Evolutionary conservation across 306 rosid species (phyloP).

Genomic region (Calophaca sinica): DNA sequence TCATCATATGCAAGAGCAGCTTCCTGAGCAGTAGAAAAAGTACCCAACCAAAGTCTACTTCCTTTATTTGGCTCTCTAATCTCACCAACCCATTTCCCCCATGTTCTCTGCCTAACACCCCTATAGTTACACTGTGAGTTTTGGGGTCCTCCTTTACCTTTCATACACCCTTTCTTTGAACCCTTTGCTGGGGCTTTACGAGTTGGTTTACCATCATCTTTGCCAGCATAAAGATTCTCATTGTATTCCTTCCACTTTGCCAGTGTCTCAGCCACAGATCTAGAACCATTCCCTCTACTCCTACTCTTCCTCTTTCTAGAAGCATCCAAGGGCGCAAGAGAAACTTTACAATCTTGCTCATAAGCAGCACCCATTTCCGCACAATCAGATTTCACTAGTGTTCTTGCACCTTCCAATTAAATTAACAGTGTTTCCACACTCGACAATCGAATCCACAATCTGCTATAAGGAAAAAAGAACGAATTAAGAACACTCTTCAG

Average conservation of each 20-base stretch:
- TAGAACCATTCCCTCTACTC: slow-evolving; percentile 61
- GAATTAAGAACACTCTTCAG: background rate
- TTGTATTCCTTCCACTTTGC: slow-evolving; percentile 81
- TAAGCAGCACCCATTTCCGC: slow-evolving; percentile 59
- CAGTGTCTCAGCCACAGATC: slow-evolving; percentile 70
- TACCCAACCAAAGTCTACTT: slow-evolving; percentile 84
- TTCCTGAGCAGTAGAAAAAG: slow-evolving; percentile 70
- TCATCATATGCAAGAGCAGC: slow-evolving; percentile 88
- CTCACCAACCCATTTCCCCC: slow-evolving; percentile 99
- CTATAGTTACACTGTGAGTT: slow-evolving; percentile 76
- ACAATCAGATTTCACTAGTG: background rate
- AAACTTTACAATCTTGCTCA: slow-evolving; percentile 47
- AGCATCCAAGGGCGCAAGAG: slow-evolving; percentile 50
- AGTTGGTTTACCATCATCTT: slow-evolving; percentile 43
- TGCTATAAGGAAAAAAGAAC: slow-evolving; percentile 38
- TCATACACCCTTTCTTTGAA: slow-evolving; percentile 99
- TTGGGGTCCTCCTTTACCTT: slow-evolving; percentile 97
- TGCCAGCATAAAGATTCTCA: slow-evolving; percentile 43
- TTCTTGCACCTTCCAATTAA: background rate
- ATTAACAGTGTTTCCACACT: slow-evolving; percentile 19
- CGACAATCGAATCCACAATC: slow-evolving; percentile 42
- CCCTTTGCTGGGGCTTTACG: slow-evolving; percentile 82
- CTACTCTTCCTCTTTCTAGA: slow-evolving; percentile 82
- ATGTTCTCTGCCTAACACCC: slow-evolving; percentile 97
- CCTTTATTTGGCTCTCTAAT: slow-evolving; percentile 87